A percentile compares a stretch with the other conserved stretches of the same genome.
phyloP scores from a whole-genome alignment of 2,329 filamentous ascomycete genomes.

The Coniella lustricola region DNA sequence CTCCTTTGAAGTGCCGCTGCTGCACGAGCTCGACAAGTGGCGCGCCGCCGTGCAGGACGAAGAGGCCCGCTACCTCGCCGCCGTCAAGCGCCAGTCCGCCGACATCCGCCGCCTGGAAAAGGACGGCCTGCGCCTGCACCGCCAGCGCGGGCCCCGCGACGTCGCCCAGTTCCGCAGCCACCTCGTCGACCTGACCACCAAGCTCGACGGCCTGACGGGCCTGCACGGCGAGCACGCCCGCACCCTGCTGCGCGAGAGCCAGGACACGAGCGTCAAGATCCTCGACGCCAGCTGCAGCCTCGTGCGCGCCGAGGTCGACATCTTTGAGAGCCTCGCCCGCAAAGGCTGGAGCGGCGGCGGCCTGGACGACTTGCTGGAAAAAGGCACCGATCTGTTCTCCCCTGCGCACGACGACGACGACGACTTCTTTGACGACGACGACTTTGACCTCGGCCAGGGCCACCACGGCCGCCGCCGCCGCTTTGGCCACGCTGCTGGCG shows the following conservation, averaged over 20 bases:
- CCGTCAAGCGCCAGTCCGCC: constrained; percentile 45
- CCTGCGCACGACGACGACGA: constrained; percentile 26
- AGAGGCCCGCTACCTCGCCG: constrained; percentile 51
- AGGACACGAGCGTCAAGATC: constrained; percentile 56
- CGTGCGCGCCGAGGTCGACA: constrained; percentile 62
- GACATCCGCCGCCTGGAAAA: constrained; percentile 60
- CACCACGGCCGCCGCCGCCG: no score
- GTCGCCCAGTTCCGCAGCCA: constrained; percentile 56
- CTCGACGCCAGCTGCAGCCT: constrained; percentile 59
- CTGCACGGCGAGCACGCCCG: constrained; percentile 56
- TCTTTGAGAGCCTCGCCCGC: constrained; percentile 58
- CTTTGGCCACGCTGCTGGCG: constrained; percentile 18
- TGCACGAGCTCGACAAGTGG: constrained; percentile 65
- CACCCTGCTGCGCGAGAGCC: constrained; percentile 53
- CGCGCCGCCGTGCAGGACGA: constrained; percentile 57
- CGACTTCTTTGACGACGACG: no score
- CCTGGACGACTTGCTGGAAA: constrained; percentile 58
- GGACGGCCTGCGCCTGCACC: constrained; percentile 55
- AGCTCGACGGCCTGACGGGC: constrained; percentile 55
- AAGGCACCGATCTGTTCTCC: constrained; percentile 53
- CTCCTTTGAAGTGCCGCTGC: constrained; percentile 59
- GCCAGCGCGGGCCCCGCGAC: constrained; percentile 50
- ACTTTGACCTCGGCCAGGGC: no score
- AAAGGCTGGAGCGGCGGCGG: constrained; percentile 64
- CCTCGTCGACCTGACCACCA: constrained; percentile 54